A percentile compares a stretch with the other conserved stretches of the same genome.
These are phyloP conservation scores for Planoprotostelium fungivorum DNA, from an alignment of 78 protist species.

Conservation along the genomic window DNA sequence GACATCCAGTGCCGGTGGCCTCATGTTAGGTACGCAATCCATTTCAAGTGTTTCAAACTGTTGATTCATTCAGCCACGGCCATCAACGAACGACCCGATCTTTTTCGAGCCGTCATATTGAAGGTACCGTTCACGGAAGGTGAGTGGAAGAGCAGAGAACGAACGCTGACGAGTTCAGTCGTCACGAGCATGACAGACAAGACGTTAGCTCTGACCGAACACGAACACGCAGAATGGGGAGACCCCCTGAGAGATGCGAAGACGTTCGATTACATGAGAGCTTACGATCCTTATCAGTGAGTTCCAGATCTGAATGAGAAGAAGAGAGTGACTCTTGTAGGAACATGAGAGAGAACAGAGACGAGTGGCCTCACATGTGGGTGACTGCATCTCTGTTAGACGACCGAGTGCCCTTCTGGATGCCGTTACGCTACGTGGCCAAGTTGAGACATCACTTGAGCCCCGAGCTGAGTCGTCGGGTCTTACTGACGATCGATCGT, in stretches of 20 bases:
- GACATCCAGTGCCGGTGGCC: neutral
- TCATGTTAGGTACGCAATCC: neutral
- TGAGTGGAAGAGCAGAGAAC: neutral
- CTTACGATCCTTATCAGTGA: slow-evolving; percentile 56
- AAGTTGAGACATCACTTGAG: slow-evolving; percentile 24
- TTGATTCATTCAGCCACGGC: neutral
- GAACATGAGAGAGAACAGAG: neutral
- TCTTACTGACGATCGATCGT: neutral
- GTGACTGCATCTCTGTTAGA: slow-evolving; percentile 37
- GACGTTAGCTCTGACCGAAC: slow-evolving; percentile 61
- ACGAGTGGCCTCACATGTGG: slow-evolving; percentile 26
- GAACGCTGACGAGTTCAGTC: neutral
- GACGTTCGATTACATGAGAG: slow-evolving; percentile 39
- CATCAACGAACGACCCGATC: neutral
- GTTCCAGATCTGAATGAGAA: neutral
- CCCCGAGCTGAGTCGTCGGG: neutral
- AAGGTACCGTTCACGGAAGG: neutral
- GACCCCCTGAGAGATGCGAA: slow-evolving; percentile 25
- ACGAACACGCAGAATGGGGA: slow-evolving; percentile 85
- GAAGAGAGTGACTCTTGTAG: too few relatives aligned
- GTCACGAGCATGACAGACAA: slow-evolving; percentile 59
- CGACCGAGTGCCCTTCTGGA: slow-evolving; percentile 65
- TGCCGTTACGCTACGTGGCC: slow-evolving; percentile 37
- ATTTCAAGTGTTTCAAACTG: neutral
- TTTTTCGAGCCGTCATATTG: neutral